Evolutionary conservation across 805 yeast genomes (phyloP).

Genomic region (Geotrichum ghanense): DNA sequence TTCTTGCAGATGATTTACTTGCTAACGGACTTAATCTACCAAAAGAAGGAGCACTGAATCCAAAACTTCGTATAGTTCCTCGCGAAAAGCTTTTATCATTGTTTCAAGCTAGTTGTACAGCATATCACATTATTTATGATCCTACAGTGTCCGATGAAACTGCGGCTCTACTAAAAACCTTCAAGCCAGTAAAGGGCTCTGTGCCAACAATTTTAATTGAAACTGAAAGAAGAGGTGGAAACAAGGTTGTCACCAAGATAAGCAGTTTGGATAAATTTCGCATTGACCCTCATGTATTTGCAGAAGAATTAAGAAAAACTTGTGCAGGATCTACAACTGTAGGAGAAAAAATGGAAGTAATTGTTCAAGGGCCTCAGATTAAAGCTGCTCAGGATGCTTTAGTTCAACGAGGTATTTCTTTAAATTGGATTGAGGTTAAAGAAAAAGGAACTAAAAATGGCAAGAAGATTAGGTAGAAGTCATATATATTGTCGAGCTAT

Average conservation of each 20-base stretch:
- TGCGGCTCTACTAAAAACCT: constrained; percentile 9
- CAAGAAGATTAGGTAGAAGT: constrained; percentile 4
- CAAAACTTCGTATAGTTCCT: constrained; percentile 16
- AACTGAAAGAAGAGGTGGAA: constrained; percentile 69
- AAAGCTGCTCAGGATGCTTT: constrained; percentile 48
- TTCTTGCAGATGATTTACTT: constrained; percentile 46
- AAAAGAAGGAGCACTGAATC: constrained; percentile 12
- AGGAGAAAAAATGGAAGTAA: constrained; percentile 48
- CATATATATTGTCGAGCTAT: background rate
- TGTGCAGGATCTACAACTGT: constrained; percentile 87
- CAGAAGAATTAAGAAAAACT: constrained; percentile 57
- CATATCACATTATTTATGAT: constrained; percentile 35
- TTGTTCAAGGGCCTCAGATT: constrained; percentile 87
- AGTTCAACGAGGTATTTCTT: constrained; percentile 50
- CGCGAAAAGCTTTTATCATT: constrained; percentile 28
- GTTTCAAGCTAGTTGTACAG: constrained; percentile 35
- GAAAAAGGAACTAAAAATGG: constrained; percentile 35
- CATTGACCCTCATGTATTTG: constrained; percentile 52
- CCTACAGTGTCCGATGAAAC: constrained; percentile 5
- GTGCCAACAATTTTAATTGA: constrained; percentile 55
- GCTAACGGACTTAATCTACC: constrained; percentile 32
- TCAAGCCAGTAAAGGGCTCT: constrained; percentile 45
- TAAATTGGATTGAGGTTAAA: constrained; percentile 51
- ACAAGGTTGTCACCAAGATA: constrained; percentile 68
- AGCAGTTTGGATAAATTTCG: constrained; percentile 57